Evolutionary conservation across 495 filamentous ascomycete species (phyloP), one percentile per base, ranked within the genome.

Genomic region (Poronia punctata): DNA sequence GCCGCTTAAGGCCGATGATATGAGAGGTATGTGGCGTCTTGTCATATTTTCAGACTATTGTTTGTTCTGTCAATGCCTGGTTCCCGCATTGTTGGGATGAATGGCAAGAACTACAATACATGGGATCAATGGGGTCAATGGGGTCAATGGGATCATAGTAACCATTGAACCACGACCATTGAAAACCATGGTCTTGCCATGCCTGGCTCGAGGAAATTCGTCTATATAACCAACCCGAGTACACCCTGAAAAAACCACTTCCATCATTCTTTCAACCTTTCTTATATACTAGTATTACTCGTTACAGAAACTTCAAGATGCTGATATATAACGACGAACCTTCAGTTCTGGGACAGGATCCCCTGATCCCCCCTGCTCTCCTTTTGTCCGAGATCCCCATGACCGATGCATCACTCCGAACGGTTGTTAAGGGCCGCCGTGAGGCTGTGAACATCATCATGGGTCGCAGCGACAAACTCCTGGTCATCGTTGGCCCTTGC

Each of bases 401-500:
- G 49, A 79, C 86, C 60, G 49, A 76, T 60, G 71, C 67, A 53
- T 69, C 66, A 14, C 54, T 68, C 18, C 61, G 82, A 42, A 82
- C 88, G 2, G 89, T 97, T 34, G 68, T 95, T 34, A 68, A 78
- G 51, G 92, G 88, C 48, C 86, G 92, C 40, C 76, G 74, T 49
- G 86, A 94, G 54, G 83, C 88, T 45, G 73, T 88, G 40, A 70
- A 79, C 34, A 83, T 96, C 58, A 85, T 97, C 45, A 88, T 84
- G 59, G 76, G 74, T 38, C 64, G 59, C 7, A 80, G 82, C 54
- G 87, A 95, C 70, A 86, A 88, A 34, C 83, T 98, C 5, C 78
- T 98, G 43, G 92, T 97, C 48, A 78, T 98, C 36, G 84, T 92
- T 53, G 92, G 92, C 1, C 92, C 92, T 20, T 98, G 92, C 74